Conservation (phyloP, 73 alveolate genomes). For the Paramecium tetraurelia region DNA sequence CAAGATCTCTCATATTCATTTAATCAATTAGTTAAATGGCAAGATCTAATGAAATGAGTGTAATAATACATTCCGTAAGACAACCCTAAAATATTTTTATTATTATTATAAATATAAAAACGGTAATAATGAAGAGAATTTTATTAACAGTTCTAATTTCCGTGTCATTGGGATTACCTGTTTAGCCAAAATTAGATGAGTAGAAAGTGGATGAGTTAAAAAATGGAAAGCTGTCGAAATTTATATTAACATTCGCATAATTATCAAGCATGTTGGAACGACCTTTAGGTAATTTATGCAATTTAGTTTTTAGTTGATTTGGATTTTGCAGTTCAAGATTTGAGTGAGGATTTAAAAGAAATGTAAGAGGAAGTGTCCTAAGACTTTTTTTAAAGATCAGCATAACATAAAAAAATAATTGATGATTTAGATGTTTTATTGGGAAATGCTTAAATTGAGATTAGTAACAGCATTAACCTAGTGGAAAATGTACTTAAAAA, state of each 20-base stretch:
- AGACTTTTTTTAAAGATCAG: conserved; percentile 23
- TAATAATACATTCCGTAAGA: not conserved
- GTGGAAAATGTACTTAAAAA: conserved; percentile 14
- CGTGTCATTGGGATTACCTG: not conserved
- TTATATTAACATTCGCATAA: not conserved
- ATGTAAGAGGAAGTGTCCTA: not conserved
- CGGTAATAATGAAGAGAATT: not conserved
- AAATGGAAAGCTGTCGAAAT: not conserved
- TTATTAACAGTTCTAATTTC: not conserved
- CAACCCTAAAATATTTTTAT: too few species aligned
- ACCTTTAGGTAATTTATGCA: not conserved
- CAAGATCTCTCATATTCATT: too few species aligned
- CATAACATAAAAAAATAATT: conserved; percentile 10
- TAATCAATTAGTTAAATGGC: too few species aligned
- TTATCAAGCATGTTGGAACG: not conserved
- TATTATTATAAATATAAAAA: not conserved
- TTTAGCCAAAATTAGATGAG: not conserved
- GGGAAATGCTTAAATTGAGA: conserved; percentile 50
- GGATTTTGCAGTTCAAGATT: conserved; percentile 28
- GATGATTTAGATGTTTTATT: not conserved
- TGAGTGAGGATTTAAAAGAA: conserved; percentile 25
- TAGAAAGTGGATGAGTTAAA: not conserved
- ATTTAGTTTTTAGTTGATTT: not conserved
- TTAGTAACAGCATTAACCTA: not conserved
- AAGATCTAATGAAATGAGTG: not conserved